These are phyloP conservation scores for Boletus pseudopeckii DNA, from an alignment of 768 basidiomycete genomes.

Conservation along the genomic window DNA sequence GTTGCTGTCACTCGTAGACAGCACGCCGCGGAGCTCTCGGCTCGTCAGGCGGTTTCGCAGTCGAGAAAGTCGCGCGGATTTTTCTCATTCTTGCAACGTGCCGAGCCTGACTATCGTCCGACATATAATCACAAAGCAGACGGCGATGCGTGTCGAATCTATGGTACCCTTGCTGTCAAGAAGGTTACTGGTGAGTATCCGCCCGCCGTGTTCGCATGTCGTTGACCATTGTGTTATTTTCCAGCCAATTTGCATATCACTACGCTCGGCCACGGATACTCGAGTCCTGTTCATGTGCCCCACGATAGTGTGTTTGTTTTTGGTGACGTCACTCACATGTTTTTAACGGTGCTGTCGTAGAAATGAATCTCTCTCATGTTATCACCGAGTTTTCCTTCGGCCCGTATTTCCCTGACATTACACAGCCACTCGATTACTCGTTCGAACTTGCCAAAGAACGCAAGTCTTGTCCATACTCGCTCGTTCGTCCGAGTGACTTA, in stretches of 20 bases:
- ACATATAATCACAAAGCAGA: conserved; percentile 68
- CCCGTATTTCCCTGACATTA: conserved; percentile 91
- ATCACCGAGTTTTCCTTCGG: conserved; percentile 98
- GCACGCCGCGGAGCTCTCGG: conserved; percentile 65
- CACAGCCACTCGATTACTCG: conserved; percentile 90
- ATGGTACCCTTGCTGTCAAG: conserved; percentile 78
- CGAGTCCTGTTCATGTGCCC: conserved; percentile 81
- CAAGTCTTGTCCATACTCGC: conserved; percentile 26
- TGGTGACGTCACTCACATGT: neutral
- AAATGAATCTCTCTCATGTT: conserved; percentile 95
- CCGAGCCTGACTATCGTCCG: conserved; percentile 54
- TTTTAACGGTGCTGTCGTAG: conserved; percentile 36
- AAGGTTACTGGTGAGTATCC: conserved; percentile 72
- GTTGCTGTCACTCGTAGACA: conserved; percentile 37
- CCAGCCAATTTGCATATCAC: conserved; percentile 91
- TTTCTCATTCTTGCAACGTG: conserved; percentile 52
- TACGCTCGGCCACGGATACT: conserved; percentile 91
- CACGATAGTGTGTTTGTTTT: conserved; percentile 62
- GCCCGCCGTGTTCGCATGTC: neutral
- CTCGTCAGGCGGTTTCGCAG: conserved; percentile 64
- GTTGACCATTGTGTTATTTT: neutral
- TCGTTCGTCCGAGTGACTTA: neutral
- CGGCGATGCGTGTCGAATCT: conserved; percentile 81
- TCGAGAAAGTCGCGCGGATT: conserved; percentile 74
- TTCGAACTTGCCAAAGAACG: conserved; percentile 70